Evolutionary conservation across 352 stramenopile species (phyloP), one percentile per base, ranked within the genome.

Genomic region (Phytophthora agathidicida): DNA sequence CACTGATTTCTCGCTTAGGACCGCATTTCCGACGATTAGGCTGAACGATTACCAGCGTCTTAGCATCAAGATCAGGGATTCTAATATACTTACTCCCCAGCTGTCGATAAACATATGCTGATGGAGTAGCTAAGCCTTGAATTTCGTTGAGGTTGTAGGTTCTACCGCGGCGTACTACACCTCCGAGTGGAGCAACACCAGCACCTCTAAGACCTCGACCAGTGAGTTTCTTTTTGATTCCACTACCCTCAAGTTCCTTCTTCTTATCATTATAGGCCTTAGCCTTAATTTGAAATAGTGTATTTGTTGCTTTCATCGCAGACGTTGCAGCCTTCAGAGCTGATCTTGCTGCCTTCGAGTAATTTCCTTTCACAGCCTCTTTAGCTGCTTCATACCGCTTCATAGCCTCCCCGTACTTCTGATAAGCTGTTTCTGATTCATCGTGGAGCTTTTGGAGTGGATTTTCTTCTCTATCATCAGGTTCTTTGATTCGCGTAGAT

Each of bases 401-500:
- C 24, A 43, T 20, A 65, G 46, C 56, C 24, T 65, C 56, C 3
- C 46, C 46, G 41, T 58, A 65, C 14, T 45, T 46, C 16, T 35
- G 31, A 24, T 33, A 63, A 31, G 35, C 45, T 13, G 56, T 24
- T 48, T 65, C 41, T 37, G 56, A 58, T 11, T 57, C 55, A 57
- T 57, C 55, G 31, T 57, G 55, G 19, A 53, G 46, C 24, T 52
- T 57, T 49, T 65, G 45, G 16, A 55, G 42, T 53, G 20, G 51
- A 16, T 47, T 32, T 47, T 57, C 55, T 20, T 20, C 24, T 51
- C 54, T 47, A 50, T 56, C 26, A 16, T 1, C 10, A 50, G 32
- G 32, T 43, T 61, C 32, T 55, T 62, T 55, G 35, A 62, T 55
- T 53, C 42, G 32, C 43, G 42, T 57, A 17, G 46, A 58, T 65